Base-by-base conservation (phyloP, 352 stramenopile species). In the Globisporangium emineosum region DNA sequence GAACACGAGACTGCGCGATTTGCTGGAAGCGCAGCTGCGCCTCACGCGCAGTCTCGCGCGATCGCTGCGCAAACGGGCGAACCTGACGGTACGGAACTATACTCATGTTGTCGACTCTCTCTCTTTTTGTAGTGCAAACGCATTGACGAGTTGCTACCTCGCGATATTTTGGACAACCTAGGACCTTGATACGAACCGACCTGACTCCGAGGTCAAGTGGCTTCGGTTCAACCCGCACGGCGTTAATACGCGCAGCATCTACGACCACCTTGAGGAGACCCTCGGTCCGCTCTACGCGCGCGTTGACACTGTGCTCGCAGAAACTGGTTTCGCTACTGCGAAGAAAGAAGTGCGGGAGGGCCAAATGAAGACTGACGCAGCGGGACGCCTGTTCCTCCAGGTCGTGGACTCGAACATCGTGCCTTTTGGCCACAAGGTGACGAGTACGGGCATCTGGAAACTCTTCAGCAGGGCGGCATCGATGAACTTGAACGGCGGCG, bases 361-460 rank as follows among this genome's bases (percentile, higher is more conserved):
- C 17, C 35, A 51, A 29, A 27, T 50, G 10, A 33, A 62, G 19
- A 62, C 25, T 2, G 42, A 62, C 10, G 37, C 23, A 7, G 5
- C 15, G 7, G 56, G 40, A 3, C 23, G 42, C 5, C 9, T 62
- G 15, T 51, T 37, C 15, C 37, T 62, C 25, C 13, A 51, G 9
- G 23, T 62, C 17, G 33, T 62, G 7, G 56, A 62, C 27, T 33
- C 56, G 27, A 62, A 51, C 6, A 43, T 62, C 29, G 9, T 62
- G 25, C 56, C 56, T 12, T 62, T 62, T 27, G 40, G 33, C 40
- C 17, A 37, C 15, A 23, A 37, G 17, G 30, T 19, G 35, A 62
- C 56, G 25, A 53, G 56, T 37, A 32, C 1, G 12, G 37, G 29
- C 27, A 25, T 62, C 15, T 62, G 56, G 56, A 52, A 50, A 27